phyloP scores from a whole-genome alignment of 768 basidiomycete species.

The Russula foetens region DNA sequence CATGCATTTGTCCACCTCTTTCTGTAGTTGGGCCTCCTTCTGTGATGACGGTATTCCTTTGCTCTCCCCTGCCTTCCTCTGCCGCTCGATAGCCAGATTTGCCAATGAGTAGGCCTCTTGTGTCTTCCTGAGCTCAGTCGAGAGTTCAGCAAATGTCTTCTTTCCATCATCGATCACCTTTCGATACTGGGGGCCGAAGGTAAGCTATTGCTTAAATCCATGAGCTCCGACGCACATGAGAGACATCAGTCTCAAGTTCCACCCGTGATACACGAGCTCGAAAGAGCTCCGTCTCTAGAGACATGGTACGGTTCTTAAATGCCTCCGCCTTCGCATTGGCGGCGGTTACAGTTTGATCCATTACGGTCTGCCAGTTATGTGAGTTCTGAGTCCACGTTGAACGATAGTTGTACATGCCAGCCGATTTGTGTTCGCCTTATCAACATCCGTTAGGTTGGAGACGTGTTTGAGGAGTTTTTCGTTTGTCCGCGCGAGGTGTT shows the following conservation, averaged over 20 bases:
- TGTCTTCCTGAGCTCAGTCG: background rate
- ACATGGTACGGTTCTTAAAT: background rate
- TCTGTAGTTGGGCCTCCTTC: conserved; percentile 33
- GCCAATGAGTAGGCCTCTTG: background rate
- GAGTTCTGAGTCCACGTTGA: background rate
- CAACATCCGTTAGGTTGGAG: conserved; percentile 55
- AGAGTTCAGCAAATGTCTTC: background rate
- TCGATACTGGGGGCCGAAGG: background rate
- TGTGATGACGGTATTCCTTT: conserved; percentile 23
- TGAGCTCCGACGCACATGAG: background rate
- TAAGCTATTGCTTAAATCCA: background rate
- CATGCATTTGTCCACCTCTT: conserved; percentile 51
- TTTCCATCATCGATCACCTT: background rate
- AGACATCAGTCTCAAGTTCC: background rate
- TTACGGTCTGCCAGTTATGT: conserved; percentile 3
- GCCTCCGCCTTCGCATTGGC: background rate
- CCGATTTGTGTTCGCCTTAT: conserved; percentile 51
- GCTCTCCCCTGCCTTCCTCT: conserved; percentile 37
- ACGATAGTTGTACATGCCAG: conserved; percentile 38
- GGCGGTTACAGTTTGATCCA: conserved; percentile 10
- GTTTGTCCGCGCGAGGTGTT: conserved; percentile 45
- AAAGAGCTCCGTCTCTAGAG: background rate
- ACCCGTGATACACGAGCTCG: conserved; percentile 5
- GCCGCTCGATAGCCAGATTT: conserved; percentile 22
- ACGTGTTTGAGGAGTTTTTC: conserved; percentile 57